Conservation (phyloP, 2,329 filamentous ascomycete species). For the Exophiala alcalophila region DNA sequence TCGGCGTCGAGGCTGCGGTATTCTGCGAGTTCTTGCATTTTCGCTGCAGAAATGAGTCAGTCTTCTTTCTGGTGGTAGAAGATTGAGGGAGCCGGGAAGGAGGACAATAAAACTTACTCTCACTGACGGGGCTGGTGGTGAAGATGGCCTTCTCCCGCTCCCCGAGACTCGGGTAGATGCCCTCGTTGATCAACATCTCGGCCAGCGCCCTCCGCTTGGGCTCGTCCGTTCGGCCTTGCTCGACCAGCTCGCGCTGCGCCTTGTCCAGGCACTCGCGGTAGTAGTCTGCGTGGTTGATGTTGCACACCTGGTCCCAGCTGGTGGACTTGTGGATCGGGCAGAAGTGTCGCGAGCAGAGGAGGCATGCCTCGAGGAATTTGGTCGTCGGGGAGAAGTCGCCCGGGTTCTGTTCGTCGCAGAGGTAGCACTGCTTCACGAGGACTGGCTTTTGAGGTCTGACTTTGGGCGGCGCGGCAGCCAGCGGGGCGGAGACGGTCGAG, state of each 20-base stretch:
- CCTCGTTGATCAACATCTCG: conserved; percentile 27
- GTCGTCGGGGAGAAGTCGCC: conserved; percentile 32
- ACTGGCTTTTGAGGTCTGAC: conserved; percentile 16
- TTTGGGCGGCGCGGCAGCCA: conserved; percentile 5
- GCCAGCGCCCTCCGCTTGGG: conserved; percentile 20
- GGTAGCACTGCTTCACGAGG: conserved; percentile 27
- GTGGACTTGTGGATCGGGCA: conserved; percentile 30
- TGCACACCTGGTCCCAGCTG: conserved; percentile 27
- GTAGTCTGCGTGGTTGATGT: conserved; percentile 31
- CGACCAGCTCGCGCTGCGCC: conserved; percentile 21
- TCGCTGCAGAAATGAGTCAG: no score
- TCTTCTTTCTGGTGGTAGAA: background rate
- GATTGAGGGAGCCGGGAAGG: background rate
- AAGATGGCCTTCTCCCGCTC: conserved; percentile 32
- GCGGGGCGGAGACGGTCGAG: conserved; percentile 13
- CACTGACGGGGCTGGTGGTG: conserved; percentile 28
- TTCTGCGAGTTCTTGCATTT: conserved; percentile 27
- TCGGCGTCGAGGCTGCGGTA: conserved; percentile 30
- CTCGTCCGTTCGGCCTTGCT: conserved; percentile 19
- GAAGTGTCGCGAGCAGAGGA: conserved; percentile 29
- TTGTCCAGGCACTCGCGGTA: conserved; percentile 27
- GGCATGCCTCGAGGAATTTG: conserved; percentile 29
- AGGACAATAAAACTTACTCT: conserved; percentile 21
- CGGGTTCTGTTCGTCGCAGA: conserved; percentile 32
- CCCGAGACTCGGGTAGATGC: conserved; percentile 29